phyloP scores from a whole-genome alignment of 805 yeast species.

The Ogataea paradorogensis region DNA sequence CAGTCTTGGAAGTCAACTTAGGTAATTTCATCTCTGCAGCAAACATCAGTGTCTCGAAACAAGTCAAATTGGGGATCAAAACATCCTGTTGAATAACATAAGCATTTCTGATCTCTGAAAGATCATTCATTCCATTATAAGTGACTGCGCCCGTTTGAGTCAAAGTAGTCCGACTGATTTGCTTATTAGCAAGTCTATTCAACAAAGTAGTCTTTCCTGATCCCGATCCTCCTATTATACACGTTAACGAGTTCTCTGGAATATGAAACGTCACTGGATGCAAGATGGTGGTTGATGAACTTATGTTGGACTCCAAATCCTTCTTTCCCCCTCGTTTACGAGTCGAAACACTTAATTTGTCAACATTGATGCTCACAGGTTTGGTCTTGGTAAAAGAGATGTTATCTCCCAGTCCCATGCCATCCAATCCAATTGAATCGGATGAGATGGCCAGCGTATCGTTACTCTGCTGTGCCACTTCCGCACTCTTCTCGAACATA shows the following conservation, averaged over 20 bases:
- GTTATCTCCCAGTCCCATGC: constrained; percentile 1
- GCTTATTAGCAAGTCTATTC: constrained; percentile 59
- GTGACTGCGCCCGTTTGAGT: constrained; percentile 38
- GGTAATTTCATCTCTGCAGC: constrained; percentile 74
- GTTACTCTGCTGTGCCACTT: not conserved
- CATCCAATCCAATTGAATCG: not conserved
- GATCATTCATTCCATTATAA: constrained; percentile 36
- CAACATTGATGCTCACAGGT: constrained; percentile 25
- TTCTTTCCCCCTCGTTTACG: not conserved
- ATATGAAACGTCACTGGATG: constrained; percentile 57
- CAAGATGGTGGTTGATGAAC: constrained; percentile 40
- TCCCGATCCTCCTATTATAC: constrained; percentile 86
- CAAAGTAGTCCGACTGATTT: constrained; percentile 31
- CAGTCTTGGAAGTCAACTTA: constrained; percentile 38
- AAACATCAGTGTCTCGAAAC: constrained; percentile 63
- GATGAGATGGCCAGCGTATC: not conserved
- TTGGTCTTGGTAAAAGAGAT: constrained; percentile 24
- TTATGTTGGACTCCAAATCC: constrained; percentile 15
- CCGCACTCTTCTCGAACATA: not conserved
- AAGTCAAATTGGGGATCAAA: constrained; percentile 66
- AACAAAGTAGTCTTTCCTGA: constrained; percentile 81
- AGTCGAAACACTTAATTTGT: constrained; percentile 22
- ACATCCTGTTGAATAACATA: constrained; percentile 77
- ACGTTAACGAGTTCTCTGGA: constrained; percentile 61
- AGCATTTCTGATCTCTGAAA: constrained; percentile 41